Base-by-base conservation (phyloP, 345 rosid species). In the Noccaea caerulescens region DNA sequence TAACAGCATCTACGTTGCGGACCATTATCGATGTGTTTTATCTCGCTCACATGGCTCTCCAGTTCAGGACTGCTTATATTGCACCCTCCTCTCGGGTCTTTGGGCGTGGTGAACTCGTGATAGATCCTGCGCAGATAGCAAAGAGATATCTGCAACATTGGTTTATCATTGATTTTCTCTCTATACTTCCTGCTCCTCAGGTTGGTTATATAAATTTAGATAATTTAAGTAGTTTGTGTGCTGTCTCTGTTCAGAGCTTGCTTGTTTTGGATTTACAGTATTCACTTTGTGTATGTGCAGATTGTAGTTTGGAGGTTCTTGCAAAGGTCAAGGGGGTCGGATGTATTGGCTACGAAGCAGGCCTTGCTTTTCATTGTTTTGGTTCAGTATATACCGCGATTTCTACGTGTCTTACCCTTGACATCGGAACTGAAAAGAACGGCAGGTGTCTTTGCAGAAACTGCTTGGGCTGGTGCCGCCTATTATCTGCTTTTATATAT, bases 401-500 rank as follows among this genome's bases (percentile, higher is more conserved):
- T 84, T 43, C 69, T 85, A 47, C 92, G 98, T 18, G 50, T 90
- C 52, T 7, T 80, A 3, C 97, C 98, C 1, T 72, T 93, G 71
- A 84, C 84, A 50, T 84, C 96, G 49, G 98, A 93, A 78, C 75
- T 93, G 72, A 93, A 88, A 78, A 87, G 98, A 61, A 90, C 98
- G 36, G 80, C 96, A 0, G 98, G 98, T 71, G 97, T 93, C 59
- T 86, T 93, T 79, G 97, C 96, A 13, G 93, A 93, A 80, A 88
- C 97, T 57, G 92, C 93, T 37, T 90, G 97, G 98, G 92, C 97
- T 12, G 98, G 98, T 72, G 98, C 98, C 61, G 97, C 88, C 7
- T 90, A 78, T 77, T 90, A 93, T 76, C 73, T 93, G 84, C 85
- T 93, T 4, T 52, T 90, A 18, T 93, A 88, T 78, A 88, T 93